These are phyloP conservation scores for Penicillium capsulatum DNA, from an alignment of 2,329 filamentous ascomycete species.

Conservation along the genomic window DNA sequence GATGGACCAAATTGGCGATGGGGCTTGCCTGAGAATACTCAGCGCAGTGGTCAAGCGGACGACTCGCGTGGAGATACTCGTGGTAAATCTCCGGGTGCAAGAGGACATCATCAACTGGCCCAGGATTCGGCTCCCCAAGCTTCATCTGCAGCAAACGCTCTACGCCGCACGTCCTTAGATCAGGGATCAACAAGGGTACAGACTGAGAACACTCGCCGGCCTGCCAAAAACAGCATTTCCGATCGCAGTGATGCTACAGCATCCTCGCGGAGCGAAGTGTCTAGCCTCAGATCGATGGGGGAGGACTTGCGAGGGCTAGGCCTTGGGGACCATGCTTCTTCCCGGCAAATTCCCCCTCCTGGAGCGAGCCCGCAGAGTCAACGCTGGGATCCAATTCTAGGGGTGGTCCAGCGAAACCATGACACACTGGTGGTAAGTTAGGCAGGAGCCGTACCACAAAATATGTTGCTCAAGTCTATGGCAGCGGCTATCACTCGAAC, in stretches of 20 bases:
- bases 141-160: neutral
- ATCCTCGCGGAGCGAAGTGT: constrained; percentile 3
- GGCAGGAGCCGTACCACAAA: neutral
- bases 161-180: neutral
- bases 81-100: neutral
- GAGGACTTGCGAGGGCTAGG: constrained; percentile 3
- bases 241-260: constrained; percentile 4
- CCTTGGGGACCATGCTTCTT: constrained; percentile 1
- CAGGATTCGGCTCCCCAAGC: neutral
- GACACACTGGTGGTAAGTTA: constrained; percentile 4
- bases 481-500: constrained; percentile 2
- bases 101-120: neutral
- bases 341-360: neutral
- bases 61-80: neutral
- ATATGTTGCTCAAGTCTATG: neutral
- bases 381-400: constrained; percentile 3
- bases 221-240: constrained; percentile 1
- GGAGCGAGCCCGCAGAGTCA: neutral
- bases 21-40: neutral
- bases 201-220: neutral
- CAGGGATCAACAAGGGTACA: neutral
- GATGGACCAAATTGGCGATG: neutral
- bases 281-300: neutral
- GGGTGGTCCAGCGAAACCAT: constrained; percentile 3
- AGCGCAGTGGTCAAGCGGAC: neutral